Evolutionary conservation across 2,329 filamentous ascomycete species (phyloP), one percentile per base, ranked within the genome.

Genomic region (Ramichloridium luteum): DNA sequence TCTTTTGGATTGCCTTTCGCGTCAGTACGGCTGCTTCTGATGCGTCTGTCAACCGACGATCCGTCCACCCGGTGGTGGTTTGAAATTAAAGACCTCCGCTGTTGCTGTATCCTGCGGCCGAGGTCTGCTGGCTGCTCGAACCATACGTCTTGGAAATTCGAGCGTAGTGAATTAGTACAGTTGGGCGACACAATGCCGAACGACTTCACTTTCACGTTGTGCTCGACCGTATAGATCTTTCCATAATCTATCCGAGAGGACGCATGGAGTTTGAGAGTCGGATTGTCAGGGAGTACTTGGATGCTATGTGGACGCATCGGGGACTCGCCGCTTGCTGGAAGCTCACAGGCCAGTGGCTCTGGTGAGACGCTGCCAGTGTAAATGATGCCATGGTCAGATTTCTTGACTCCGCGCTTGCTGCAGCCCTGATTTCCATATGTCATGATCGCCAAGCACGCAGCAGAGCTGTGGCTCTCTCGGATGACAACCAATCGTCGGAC

Each of bases 351-450:
- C 2, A 31, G 33, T 1, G 17, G 3, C 4, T 40, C 38, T 9
- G 42, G 25, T 9, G 42, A 23, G 1, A 25, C 3, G 2, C 6
- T 22, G 8, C 37, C 30, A 1, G 49, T 47, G 20, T 48, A 38
- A 10, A 51, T 48, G 26, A 53, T 41, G 10, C 34, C 39, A 29
- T 53, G 48, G 3, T 53, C 45, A 4, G 36, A 34, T 14, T 46
- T 45, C 4, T 16, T 39, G 2, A 46, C 32, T 0, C 36, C 29
- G 2, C 5, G 20, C 22, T 46, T 48, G 1, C 28, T 17, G 0
- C 48, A 41, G 3, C 47, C 50, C 20, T 34, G 41, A 4, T 27
- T 17, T 8, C 36, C 34, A 25, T 51, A 51, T 1, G 45, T 50
- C 4, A 34, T 28, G 20, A 53, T 46, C 1, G 46, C 45, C 3